Conservation (phyloP, 768 basidiomycete genomes). For the Psilocybe sp. region DNA sequence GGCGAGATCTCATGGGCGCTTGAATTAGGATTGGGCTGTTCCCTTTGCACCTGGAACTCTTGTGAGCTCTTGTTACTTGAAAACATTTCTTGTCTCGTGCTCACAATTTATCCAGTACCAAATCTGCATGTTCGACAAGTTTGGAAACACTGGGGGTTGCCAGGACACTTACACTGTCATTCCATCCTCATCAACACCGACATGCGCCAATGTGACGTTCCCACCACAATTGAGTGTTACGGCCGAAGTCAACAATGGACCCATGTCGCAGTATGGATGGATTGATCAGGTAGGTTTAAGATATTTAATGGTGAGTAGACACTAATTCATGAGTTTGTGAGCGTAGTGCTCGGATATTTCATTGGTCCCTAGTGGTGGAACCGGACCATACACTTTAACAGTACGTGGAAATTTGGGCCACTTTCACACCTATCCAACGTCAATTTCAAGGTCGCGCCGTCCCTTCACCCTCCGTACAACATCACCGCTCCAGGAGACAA, state of each 20-base stretch:
- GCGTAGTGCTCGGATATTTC: constrained; percentile 56
- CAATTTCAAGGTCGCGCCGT: constrained; percentile 46
- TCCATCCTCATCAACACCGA: constrained; percentile 34
- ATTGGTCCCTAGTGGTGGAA: constrained; percentile 52
- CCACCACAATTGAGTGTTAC: constrained; percentile 41
- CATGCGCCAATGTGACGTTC: constrained; percentile 51
- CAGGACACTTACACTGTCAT: constrained; percentile 58
- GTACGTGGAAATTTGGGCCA: constrained; percentile 30
- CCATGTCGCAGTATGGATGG: constrained; percentile 61
- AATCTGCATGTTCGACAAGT: constrained; percentile 65
- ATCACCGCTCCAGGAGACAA: constrained; percentile 41
- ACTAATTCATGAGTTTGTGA: background rate
- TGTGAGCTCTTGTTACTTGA: no score
- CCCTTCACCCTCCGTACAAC: constrained; percentile 60
- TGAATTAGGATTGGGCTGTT: constrained; percentile 50
- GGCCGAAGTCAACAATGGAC: constrained; percentile 41
- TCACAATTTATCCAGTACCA: constrained; percentile 42
- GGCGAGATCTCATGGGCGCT: background rate
- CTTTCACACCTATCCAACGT: no score
- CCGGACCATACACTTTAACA: constrained; percentile 56
- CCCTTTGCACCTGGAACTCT: constrained; percentile 58
- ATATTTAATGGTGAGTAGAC: background rate
- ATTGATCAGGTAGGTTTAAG: constrained; percentile 42
- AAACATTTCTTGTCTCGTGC: background rate
- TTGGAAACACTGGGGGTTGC: constrained; percentile 60